These are phyloP conservation scores for Tetrahymena malaccensis DNA, from an alignment of 73 alveolate genomes.

Conservation along the genomic window DNA sequence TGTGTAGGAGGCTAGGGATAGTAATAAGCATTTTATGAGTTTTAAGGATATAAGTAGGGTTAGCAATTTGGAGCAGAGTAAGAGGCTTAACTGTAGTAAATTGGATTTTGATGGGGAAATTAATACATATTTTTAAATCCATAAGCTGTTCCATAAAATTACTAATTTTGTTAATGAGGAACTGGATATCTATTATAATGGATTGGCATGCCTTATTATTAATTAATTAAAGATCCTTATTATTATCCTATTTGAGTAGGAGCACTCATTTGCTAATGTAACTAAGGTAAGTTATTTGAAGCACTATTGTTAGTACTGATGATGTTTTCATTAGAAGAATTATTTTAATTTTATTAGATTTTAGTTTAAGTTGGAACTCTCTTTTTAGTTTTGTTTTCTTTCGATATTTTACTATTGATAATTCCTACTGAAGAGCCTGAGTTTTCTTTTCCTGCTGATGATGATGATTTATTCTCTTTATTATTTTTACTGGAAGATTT, in stretches of 20 bases:
- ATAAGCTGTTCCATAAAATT: neutral
- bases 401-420: neutral
- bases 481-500: neutral
- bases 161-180: neutral
- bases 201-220: neutral
- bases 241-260: neutral
- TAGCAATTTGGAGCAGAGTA: neutral
- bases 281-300: neutral
- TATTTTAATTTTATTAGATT: neutral
- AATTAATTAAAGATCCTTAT: neutral
- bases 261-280: neutral
- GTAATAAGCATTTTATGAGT: neutral
- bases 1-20: neutral
- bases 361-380: neutral
- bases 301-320: neutral
- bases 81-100: neutral
- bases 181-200: neutral
- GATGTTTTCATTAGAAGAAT: neutral
- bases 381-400: neutral
- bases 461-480: neutral
- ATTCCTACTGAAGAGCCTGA: neutral
- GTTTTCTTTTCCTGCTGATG: neutral
- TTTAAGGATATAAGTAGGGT: neutral
- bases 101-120: neutral
- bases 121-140: neutral